These are phyloP conservation scores for Ceratocystis huliohia DNA, from an alignment of 2,329 filamentous ascomycete species.

Conservation along the genomic window DNA sequence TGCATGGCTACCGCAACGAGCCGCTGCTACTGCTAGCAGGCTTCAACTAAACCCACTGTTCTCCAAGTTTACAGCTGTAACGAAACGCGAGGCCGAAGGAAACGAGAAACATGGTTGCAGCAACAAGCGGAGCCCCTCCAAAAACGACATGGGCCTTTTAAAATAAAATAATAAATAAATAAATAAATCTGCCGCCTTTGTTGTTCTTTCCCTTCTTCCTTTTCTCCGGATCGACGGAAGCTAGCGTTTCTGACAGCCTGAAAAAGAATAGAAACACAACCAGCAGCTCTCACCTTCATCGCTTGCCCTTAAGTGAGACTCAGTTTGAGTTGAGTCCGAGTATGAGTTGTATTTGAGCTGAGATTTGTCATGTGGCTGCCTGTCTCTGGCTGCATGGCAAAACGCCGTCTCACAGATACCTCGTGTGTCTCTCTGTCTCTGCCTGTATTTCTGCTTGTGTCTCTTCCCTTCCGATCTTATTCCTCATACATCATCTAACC, in stretches of 20 bases:
- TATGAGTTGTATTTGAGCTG: no score
- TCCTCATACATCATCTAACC: neutral
- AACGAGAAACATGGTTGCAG: neutral
- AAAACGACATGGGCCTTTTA: neutral
- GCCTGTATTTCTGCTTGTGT: neutral
- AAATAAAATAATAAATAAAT: neutral
- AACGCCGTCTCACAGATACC: no score
- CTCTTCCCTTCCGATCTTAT: neutral
- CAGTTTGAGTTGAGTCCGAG: no score
- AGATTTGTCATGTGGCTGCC: no score
- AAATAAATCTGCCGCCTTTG: neutral
- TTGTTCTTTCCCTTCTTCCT: neutral
- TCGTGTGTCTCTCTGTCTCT: neutral
- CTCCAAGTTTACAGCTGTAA: neutral
- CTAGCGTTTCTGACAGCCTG: constrained; percentile 7
- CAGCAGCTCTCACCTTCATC: neutral
- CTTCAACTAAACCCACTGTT: neutral
- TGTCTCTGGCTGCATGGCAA: no score
- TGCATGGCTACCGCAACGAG: no score
- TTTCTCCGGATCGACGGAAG: neutral
- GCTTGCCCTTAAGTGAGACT: no score
- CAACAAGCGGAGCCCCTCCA: neutral
- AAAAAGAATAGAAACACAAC: neutral
- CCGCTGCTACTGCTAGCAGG: no score
- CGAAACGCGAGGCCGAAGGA: neutral